Conservation (phyloP, 2,329 filamentous ascomycete species). For the Chrysosporium keratinophilum region DNA sequence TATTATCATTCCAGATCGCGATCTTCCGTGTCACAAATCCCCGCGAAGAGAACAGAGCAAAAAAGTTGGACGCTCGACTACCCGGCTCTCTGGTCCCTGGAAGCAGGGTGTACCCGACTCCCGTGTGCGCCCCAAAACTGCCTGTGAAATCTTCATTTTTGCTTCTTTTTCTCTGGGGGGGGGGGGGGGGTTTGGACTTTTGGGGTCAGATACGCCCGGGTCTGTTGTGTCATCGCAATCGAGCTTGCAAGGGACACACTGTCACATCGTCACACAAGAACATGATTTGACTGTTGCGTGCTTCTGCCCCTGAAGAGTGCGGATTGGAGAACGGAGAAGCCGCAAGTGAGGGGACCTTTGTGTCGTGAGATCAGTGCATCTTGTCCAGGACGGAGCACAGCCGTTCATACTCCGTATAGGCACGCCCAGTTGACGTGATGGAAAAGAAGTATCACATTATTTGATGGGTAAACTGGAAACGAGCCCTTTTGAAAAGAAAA, state of each 20-base stretch:
- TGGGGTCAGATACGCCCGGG: neutral
- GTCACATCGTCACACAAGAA: neutral
- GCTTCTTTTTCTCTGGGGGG: neutral
- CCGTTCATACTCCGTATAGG: neutral
- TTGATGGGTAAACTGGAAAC: neutral
- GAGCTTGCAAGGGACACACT: conserved; percentile 4
- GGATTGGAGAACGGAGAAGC: neutral
- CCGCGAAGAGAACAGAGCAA: neutral
- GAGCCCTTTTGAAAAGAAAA: neutral
- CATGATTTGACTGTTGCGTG: neutral
- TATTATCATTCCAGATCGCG: neutral
- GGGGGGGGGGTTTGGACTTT: neutral
- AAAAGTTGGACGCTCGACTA: neutral
- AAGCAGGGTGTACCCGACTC: neutral
- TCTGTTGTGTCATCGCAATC: neutral
- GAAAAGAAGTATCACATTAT: neutral
- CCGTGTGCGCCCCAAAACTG: neutral
- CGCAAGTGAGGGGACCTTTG: neutral
- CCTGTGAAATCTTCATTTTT: neutral
- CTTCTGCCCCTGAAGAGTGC: neutral
- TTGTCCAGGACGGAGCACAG: neutral
- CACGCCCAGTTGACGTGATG: too few relatives aligned
- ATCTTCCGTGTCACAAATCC: neutral
- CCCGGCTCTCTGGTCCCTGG: neutral
- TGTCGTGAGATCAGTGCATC: neutral